phyloP scores from a whole-genome alignment of 2,329 filamentous ascomycete genomes.

The Lachnellula arida region DNA sequence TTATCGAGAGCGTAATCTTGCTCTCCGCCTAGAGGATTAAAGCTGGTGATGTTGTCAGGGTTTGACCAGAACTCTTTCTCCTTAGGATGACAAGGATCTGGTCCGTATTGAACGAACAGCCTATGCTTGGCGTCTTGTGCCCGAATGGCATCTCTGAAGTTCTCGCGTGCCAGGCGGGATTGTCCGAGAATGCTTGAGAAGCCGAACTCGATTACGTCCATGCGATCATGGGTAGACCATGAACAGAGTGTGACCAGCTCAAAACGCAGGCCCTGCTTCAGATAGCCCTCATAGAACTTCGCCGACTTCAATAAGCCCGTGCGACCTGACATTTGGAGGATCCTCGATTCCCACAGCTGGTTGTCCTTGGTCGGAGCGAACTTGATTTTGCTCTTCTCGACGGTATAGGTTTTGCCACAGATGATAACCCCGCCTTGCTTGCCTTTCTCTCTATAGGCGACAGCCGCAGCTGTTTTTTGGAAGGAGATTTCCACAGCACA shows the following conservation, averaged over 20 bases:
- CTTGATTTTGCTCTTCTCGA: not conserved
- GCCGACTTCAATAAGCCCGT: not conserved
- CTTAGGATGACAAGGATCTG: conserved; percentile 13
- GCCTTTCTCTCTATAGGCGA: not conserved
- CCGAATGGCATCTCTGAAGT: not conserved
- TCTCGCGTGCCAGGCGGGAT: conserved; percentile 1
- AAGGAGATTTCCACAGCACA: conserved; percentile 12
- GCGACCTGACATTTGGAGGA: not conserved
- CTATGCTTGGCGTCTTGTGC: not conserved
- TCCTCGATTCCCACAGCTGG: not conserved
- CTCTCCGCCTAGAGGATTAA: no score
- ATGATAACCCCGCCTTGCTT: not conserved
- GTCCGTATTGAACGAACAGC: conserved; percentile 8
- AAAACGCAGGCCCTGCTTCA: conserved; percentile 3
- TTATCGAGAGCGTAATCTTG: no score
- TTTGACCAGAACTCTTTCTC: no score
- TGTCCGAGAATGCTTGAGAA: conserved; percentile 14
- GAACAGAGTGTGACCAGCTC: not conserved
- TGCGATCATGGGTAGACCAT: not conserved
- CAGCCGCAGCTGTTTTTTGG: conserved; percentile 6
- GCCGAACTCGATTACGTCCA: conserved; percentile 1
- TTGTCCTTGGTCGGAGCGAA: not conserved
- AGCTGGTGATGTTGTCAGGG: no score
- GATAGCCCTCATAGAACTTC: not conserved
- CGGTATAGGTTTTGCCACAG: not conserved